These are phyloP conservation scores for Bombardia bombarda DNA, from an alignment of 495 filamentous ascomycete genomes.

Conservation along the genomic window DNA sequence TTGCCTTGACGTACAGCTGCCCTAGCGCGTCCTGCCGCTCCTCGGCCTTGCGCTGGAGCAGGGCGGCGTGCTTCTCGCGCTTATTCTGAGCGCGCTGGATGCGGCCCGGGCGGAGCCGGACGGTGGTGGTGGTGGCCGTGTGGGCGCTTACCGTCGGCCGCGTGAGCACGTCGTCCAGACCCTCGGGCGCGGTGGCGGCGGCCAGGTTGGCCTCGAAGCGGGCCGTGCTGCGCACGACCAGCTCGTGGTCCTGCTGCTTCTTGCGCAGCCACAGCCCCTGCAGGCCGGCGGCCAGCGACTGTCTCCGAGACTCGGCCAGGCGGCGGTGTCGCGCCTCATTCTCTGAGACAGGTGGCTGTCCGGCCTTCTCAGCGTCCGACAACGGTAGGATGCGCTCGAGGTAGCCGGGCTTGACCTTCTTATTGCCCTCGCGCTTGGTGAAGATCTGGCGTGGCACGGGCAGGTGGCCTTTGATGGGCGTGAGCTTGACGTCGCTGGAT, in stretches of 20 bases:
- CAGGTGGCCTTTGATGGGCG: conserved; percentile 32
- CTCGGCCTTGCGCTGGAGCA: conserved; percentile 22
- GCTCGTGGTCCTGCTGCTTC: conserved; percentile 9
- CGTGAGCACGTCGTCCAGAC: conserved; percentile 35
- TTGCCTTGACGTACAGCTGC: conserved; percentile 39
- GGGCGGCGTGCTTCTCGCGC: conserved; percentile 11
- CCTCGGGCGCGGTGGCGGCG: conserved; percentile 29
- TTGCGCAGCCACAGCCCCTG: conserved; percentile 32
- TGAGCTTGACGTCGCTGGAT: conserved; percentile 25
- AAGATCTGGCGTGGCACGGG: conserved; percentile 38
- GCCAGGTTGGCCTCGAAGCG: conserved; percentile 14
- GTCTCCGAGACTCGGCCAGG: conserved; percentile 30
- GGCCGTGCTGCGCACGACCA: conserved; percentile 4
- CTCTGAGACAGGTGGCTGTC: conserved; percentile 17
- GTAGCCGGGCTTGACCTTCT: conserved; percentile 24
- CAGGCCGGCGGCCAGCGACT: conserved; percentile 28
- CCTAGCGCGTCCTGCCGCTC: conserved; percentile 35
- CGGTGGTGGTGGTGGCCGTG: conserved; percentile 18
- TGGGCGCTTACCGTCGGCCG: conserved; percentile 26
- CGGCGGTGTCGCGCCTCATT: conserved; percentile 24
- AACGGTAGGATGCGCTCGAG: conserved; percentile 16
- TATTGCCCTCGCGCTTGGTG: conserved; percentile 23
- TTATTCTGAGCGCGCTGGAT: conserved; percentile 23
- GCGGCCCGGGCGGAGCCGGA: conserved; percentile 25
- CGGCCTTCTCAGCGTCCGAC: conserved; percentile 17